Conservation (phyloP, 1,284 basidiomycete species). For the Exobasidium cylindrosporum region DNA sequence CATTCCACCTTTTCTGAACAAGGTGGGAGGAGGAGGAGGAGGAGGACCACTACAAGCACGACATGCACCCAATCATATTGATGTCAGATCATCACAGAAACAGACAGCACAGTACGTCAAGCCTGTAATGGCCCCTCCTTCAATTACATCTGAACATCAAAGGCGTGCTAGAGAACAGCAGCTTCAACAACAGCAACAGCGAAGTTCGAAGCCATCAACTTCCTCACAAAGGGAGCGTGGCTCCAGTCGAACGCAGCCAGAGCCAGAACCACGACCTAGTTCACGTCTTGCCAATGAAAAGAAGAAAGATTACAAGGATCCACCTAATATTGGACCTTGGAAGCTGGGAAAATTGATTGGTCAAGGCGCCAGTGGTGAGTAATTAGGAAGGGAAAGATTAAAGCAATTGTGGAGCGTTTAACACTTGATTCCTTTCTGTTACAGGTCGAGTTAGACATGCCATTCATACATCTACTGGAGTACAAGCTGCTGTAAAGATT, state of each 20-base stretch:
- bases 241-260: conserved; percentile 7
- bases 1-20: conserved; percentile 7
- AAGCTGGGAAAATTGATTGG: conserved; percentile 89
- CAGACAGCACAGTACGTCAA: background rate
- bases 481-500: conserved; percentile 94
- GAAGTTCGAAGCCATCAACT: background rate
- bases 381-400: too few species aligned
- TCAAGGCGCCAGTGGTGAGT: conserved; percentile 73
- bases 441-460: conserved; percentile 87
- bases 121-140: conserved; percentile 5
- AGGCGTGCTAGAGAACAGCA: background rate
- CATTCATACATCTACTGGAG: conserved; percentile 78
- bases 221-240: conserved; percentile 4
- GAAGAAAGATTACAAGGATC: conserved; percentile 57
- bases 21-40: background rate
- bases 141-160: background rate
- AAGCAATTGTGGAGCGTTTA: background rate
- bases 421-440: conserved; percentile 5
- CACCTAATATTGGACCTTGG: conserved; percentile 76
- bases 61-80: conserved; percentile 6
- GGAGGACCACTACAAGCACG: conserved; percentile 9
- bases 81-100: background rate
- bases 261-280: conserved; percentile 19
- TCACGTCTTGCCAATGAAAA: conserved; percentile 51
- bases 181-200: background rate